These are phyloP conservation scores for Stenocarpella maydis DNA, from an alignment of 2,329 filamentous ascomycete genomes.

Conservation along the genomic window DNA sequence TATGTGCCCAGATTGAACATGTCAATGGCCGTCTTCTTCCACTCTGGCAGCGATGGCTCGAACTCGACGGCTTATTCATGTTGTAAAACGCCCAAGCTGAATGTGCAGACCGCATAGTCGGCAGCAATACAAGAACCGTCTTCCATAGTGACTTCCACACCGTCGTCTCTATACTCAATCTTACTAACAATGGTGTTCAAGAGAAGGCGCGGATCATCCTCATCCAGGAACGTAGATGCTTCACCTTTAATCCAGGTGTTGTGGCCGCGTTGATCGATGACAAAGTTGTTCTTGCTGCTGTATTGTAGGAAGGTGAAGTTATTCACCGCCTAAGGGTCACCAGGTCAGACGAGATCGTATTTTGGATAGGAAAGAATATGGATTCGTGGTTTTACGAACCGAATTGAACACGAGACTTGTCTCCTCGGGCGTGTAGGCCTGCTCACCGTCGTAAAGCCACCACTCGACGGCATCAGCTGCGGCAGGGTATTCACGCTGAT, in stretches of 20 bases:
- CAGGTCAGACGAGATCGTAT: neutral
- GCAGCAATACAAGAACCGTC: neutral
- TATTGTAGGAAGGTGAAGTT: conserved; percentile 4
- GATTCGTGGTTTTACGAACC: neutral
- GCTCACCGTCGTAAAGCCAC: conserved; percentile 1
- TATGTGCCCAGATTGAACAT: neutral
- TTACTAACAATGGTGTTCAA: neutral
- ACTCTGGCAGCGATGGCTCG: neutral
- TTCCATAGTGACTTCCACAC: neutral
- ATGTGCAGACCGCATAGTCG: conserved; percentile 11
- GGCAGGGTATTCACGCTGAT: neutral
- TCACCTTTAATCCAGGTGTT: conserved; percentile 8
- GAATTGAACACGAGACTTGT: conserved; percentile 10
- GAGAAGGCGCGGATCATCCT: neutral
- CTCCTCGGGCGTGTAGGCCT: conserved; percentile 1
- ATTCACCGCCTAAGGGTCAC: neutral
- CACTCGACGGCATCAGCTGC: conserved; percentile 1
- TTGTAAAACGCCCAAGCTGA: neutral
- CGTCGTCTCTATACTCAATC: neutral
- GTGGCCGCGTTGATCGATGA: neutral
- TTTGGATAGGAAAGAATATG: no score
- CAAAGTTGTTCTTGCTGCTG: conserved; percentile 9
- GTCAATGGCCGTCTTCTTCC: neutral
- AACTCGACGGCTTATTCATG: neutral
- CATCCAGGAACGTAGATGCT: neutral